Evolutionary conservation across 2,329 filamentous ascomycete species (phyloP).

Genomic region (Microsporum canis): DNA sequence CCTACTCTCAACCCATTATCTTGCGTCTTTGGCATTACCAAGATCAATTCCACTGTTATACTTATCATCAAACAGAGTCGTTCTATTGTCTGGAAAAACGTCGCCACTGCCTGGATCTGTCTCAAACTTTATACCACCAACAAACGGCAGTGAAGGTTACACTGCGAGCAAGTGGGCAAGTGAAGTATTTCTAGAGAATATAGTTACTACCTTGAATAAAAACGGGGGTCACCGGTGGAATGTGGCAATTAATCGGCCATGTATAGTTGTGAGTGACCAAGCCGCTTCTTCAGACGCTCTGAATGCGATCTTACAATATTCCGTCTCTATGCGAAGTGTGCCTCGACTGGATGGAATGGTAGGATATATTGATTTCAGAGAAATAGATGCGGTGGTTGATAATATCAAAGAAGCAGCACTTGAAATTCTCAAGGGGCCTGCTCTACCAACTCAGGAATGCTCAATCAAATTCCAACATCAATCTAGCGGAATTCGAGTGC

Average conservation of each 20-base stretch:
- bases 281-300: conserved; percentile 8
- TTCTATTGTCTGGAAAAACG: conserved; percentile 21
- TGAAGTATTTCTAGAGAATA: conserved; percentile 23
- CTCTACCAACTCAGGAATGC: too few species aligned
- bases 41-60: conserved; percentile 23
- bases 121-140: not conserved
- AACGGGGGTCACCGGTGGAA: not conserved
- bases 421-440: not conserved
- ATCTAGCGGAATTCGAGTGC: conserved; percentile 5
- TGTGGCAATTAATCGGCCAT: not conserved
- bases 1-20: conserved; percentile 17
- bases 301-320: conserved; percentile 7
- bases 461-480: conserved; percentile 4
- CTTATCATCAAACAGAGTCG: conserved; percentile 22
- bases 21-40: conserved; percentile 14
- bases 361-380: conserved; percentile 9
- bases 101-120: conserved; percentile 14
- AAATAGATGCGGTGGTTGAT: not conserved
- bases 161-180: conserved; percentile 30
- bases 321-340: not conserved
- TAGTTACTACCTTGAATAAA: not conserved
- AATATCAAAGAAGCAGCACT: not conserved
- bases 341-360: conserved; percentile 3
- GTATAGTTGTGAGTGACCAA: conserved; percentile 6
- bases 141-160: conserved; percentile 28